These are phyloP conservation scores for Amaranthus tricolor DNA, from an alignment of 179 eudicot genomes.

Conservation along the genomic window DNA sequence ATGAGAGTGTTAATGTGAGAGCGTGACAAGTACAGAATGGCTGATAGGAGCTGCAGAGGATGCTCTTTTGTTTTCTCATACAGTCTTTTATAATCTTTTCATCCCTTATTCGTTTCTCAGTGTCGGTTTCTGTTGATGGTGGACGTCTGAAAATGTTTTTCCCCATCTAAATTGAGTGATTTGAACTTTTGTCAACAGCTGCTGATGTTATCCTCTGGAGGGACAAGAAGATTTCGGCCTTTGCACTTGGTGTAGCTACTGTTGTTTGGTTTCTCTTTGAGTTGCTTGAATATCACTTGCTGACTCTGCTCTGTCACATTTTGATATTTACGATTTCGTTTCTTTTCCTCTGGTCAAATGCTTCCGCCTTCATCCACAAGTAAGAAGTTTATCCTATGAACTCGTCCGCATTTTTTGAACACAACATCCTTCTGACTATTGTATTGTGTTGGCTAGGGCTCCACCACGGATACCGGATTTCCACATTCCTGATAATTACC, in stretches of 20 bases:
- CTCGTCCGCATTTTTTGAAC: neutral
- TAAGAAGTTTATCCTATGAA: conserved; percentile 18
- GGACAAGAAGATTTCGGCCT: conserved; percentile 66
- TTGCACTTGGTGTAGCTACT: conserved; percentile 57
- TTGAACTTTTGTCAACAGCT: conserved; percentile 36
- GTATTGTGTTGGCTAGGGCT: conserved; percentile 36
- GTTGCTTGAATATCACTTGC: conserved; percentile 60
- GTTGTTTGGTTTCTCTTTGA: conserved; percentile 82
- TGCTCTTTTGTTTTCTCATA: neutral
- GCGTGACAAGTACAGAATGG: neutral
- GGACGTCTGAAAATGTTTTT: neutral
- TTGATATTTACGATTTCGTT: conserved; percentile 53
- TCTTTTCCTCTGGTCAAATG: conserved; percentile 77
- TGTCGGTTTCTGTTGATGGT: neutral
- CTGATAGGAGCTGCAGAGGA: neutral
- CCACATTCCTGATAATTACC: conserved; percentile 51
- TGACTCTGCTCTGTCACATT: conserved; percentile 63
- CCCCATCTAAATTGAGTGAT: neutral
- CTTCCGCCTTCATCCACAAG: conserved; percentile 63
- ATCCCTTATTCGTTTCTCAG: neutral
- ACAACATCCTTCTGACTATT: neutral
- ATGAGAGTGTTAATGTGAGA: neutral
- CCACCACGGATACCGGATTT: conserved; percentile 58
- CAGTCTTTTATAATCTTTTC: neutral
- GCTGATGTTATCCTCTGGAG: conserved; percentile 80